These are phyloP conservation scores for Wallacemonas rigidus DNA, from an alignment of 208 protist species.

Conservation along the genomic window DNA sequence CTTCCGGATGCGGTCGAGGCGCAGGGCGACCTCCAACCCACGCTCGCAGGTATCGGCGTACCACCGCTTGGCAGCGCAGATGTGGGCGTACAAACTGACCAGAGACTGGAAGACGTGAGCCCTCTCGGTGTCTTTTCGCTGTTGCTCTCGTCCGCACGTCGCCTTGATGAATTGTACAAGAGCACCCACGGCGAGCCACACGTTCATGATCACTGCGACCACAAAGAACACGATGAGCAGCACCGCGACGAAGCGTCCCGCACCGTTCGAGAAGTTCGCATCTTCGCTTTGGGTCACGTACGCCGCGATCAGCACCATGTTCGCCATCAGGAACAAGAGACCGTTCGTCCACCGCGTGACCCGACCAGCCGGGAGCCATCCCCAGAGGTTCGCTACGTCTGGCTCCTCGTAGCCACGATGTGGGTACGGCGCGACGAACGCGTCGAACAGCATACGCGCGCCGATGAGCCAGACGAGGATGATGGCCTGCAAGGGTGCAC, in stretches of 20 bases:
- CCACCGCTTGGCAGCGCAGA: constrained; percentile 12
- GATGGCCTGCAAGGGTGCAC: constrained; percentile 21
- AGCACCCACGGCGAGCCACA: constrained; percentile 8
- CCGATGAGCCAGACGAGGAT: constrained; percentile 20
- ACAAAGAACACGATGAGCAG: constrained; percentile 23
- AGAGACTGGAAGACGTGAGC: constrained; percentile 12
- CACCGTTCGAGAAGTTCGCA: not conserved
- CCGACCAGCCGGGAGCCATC: not conserved
- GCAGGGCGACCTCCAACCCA: constrained; percentile 19
- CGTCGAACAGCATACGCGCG: constrained; percentile 16
- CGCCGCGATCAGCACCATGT: constrained; percentile 19
- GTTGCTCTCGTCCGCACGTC: not conserved
- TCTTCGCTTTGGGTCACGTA: constrained; percentile 15
- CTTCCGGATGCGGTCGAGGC: constrained; percentile 20
- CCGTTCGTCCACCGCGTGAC: constrained; percentile 10
- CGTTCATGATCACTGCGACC: constrained; percentile 10
- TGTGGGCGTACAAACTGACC: constrained; percentile 15
- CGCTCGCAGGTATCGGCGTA: constrained; percentile 21
- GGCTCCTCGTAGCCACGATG: not conserved
- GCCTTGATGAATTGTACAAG: not conserved
- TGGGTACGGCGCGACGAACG: not conserved
- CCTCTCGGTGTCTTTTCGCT: not conserved
- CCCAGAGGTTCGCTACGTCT: not conserved
- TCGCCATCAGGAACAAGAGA: constrained; percentile 19
- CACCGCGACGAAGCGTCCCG: constrained; percentile 8